Evolutionary conservation across 495 filamentous ascomycete genomes (phyloP), one percentile per base, ranked within the genome.

Genomic region (Talaromyces proteolyticus): DNA sequence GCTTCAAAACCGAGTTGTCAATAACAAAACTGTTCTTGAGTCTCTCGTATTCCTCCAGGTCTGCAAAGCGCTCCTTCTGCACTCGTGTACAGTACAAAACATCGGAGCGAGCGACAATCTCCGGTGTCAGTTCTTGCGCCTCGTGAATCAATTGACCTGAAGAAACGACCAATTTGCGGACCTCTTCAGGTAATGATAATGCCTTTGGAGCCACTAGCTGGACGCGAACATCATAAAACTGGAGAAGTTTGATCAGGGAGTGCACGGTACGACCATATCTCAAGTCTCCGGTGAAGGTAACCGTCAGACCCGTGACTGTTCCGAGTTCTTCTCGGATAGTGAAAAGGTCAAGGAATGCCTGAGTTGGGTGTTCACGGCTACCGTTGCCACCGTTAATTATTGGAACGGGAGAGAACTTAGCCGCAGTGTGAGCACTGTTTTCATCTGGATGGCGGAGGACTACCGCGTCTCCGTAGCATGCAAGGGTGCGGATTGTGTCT

Each of bases 351-450:
- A 96, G 78, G 82, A 98, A 91, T 4, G 93, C 93, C 69, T 98
- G 93, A 0, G 94, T 97, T 3, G 93, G 93, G 67, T 98, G 93
- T 72, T 98, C 93, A 55, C 87, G 78, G 65, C 85, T 87, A 50
- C 93, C 93, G 63, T 97, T 98, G 42, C 93, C 93, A 56, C 89
- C 93, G 62, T 98, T 98, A 73, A 98, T 91, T 61, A 98, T 81
- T 2, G 93, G 93, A 1, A 95, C 88, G 21, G 82, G 81, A 36
- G 88, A 89, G 71, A 82, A 95, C 65, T 89, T 89, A 58, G 83
- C 85, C 7, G 93, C 94, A 34, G 83, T 77, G 26, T 85, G 82
- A 18, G 87, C 86, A 55, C 85, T 89, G 51, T 68, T 77, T 49
- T 91, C 83, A 21, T 87, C 81, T 4, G 93, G 93, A 63, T 98